Conservation (phyloP, 2,329 filamentous ascomycete genomes). For the Metarhizium sp. region DNA sequence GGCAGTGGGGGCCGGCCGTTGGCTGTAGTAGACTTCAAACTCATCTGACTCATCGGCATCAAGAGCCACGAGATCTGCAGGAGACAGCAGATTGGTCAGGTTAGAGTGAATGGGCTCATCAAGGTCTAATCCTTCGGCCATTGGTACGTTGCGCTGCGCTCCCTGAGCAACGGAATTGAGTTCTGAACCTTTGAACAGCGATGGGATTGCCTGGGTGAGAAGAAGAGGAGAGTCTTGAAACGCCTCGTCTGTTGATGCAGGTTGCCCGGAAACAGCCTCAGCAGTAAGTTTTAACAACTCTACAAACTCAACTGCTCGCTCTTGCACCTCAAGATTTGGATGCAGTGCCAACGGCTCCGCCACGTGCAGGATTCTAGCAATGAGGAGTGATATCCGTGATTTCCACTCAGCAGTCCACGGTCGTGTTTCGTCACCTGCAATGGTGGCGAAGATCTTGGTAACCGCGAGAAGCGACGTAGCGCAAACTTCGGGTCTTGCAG, state of each 20-base stretch:
- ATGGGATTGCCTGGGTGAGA: conserved; percentile 82
- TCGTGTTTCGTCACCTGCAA: conserved; percentile 55
- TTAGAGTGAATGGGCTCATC: conserved; percentile 74
- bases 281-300: conserved; percentile 81
- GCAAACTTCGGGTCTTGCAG: conserved; percentile 56
- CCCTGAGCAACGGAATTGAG: conserved; percentile 80
- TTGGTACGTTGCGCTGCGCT: conserved; percentile 78
- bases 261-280: conserved; percentile 66
- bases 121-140: conserved; percentile 67
- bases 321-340: conserved; percentile 87
- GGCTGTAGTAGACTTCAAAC: conserved; percentile 59
- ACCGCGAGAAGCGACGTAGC: conserved; percentile 74
- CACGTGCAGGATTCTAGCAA: conserved; percentile 73
- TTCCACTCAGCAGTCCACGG: conserved; percentile 67
- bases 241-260: conserved; percentile 41
- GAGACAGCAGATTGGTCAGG: conserved; percentile 56
- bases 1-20: conserved; percentile 40
- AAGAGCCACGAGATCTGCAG: conserved; percentile 39
- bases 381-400: conserved; percentile 63
- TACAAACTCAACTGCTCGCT: conserved; percentile 83
- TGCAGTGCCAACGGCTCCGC: conserved; percentile 72
- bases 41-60: conserved; percentile 50
- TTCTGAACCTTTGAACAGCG: conserved; percentile 76
- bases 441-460: conserved; percentile 71
- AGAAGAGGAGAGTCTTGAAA: conserved; percentile 68